These are phyloP conservation scores for Colletotrichum ledebouriae DNA, from an alignment of 2,329 filamentous ascomycete species.

Conservation along the genomic window DNA sequence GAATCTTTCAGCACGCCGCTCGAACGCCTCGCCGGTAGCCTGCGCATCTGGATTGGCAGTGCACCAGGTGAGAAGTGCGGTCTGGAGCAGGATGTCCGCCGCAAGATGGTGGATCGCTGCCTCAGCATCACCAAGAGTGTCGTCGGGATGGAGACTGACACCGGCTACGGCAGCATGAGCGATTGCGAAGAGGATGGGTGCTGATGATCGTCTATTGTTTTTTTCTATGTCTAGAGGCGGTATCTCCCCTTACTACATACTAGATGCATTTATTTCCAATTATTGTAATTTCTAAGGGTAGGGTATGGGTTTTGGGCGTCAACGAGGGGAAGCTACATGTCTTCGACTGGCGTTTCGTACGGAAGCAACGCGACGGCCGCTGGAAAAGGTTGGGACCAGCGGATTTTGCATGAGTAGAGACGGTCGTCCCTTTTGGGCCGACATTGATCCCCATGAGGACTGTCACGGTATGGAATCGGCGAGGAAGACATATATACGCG, in stretches of 20 bases:
- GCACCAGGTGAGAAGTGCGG: conserved; percentile 64
- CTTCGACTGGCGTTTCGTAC: conserved; percentile 29
- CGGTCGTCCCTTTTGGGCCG: conserved; percentile 22
- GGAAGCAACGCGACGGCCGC: conserved; percentile 37
- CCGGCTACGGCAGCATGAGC: conserved; percentile 71
- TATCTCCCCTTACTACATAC: conserved; percentile 29
- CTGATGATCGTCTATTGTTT: conserved; percentile 2
- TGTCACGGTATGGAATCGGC: conserved; percentile 20
- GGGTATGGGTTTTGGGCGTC: conserved; percentile 29
- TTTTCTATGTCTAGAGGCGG: not conserved
- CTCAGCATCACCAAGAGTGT: conserved; percentile 67
- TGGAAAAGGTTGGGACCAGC: conserved; percentile 39
- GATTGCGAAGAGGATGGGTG: conserved; percentile 57
- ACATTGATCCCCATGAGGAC: conserved; percentile 23
- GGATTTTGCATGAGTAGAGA: conserved; percentile 35
- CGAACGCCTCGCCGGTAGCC: conserved; percentile 68
- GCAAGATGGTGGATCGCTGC: conserved; percentile 68
- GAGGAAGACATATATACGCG: conserved; percentile 25
- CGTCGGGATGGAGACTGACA: conserved; percentile 71
- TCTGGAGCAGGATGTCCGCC: conserved; percentile 64
- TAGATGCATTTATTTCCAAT: conserved; percentile 25
- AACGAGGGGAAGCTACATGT: conserved; percentile 6
- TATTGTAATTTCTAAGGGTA: conserved; percentile 29
- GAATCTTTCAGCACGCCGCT: conserved; percentile 63
- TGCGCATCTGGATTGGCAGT: conserved; percentile 73